Evolutionary conservation across 139 green algal species (phyloP), one percentile per base, ranked within the genome.

Genomic region (Chlorella sp.): DNA sequence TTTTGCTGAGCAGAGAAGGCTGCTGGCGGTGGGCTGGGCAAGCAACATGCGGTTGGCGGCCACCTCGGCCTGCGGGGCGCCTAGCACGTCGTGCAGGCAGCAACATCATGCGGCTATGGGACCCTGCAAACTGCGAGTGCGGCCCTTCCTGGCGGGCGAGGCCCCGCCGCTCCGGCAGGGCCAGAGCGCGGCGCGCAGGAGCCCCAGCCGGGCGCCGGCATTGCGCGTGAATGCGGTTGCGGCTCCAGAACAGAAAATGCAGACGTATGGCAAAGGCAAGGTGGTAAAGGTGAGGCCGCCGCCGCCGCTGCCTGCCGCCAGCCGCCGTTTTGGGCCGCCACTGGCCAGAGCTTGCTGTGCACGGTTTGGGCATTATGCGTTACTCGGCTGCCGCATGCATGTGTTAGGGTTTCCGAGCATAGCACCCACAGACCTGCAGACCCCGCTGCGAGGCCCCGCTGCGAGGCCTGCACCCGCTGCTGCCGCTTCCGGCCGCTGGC

Each of bases 281-380:
- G 90, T 92, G 26, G 82, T 89, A 82, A 92, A 92, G 87, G 90
- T 77, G 24, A 30, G 22, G n/a, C n/a, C 7, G 15, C 39, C 83
- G 48, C 83, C 61, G 83, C 83, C 11, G 83, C 64, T 75, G 81
- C 81, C 81, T 57, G 48, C 48, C 48, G 48, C 48, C 48, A 57
- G 48, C 9, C 48, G 48, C 48, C 48, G 48, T 5, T 9, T 5
- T 5, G 48, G 48, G 48, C 48, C n/a, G n/a, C 48, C 48, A 57
- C 48, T 9, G 9, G 48, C 48, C 48, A 57, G 48, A 57, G 48
- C 48, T 57, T 83, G 75, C 80, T 91, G 26, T 69, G 28, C 9
- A 53, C 36, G 32, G 30, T 30, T 77, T 1, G 26, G 32, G 64
- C 22, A 26, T 11, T 7, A 73, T 73, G 30, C 48, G 71, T 5